A percentile compares a stretch with the other conserved stretches of the same genome.
Conservation (phyloP, 163 green algal species). For the Scenedesmus sp. region DNA sequence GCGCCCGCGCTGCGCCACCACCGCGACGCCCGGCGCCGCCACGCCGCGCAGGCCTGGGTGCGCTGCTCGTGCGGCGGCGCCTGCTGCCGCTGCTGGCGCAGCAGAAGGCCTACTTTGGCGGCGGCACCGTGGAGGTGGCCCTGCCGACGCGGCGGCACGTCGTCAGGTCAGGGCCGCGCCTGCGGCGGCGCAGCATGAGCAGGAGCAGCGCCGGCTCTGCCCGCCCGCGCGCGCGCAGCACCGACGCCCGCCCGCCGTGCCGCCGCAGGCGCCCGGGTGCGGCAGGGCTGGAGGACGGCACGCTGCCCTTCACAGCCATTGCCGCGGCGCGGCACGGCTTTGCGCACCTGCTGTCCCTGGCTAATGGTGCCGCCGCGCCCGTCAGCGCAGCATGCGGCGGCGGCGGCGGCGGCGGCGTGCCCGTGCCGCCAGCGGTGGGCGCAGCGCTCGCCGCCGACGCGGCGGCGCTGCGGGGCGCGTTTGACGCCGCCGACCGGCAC, state of each 20-base stretch:
- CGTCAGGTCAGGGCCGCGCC: slow-evolving; percentile 2
- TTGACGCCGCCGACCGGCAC: slow-evolving; percentile 51
- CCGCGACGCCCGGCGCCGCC: too few relatives aligned
- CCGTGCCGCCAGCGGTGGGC: background rate
- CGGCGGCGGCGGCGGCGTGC: background rate
- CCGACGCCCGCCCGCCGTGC: too few relatives aligned
- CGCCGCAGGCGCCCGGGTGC: slow-evolving; percentile 60
- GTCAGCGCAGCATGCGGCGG: background rate
- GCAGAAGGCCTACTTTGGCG: slow-evolving; percentile 83
- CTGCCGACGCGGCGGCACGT: slow-evolving; percentile 56
- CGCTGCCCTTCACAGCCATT: slow-evolving; percentile 78
- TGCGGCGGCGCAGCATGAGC: background rate
- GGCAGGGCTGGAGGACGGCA: slow-evolving; percentile 88
- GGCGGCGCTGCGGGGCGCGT: slow-evolving; percentile 58
- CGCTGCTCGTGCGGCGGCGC: slow-evolving; percentile 72
- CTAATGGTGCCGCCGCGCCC: too few relatives aligned
- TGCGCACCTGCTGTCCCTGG: slow-evolving; percentile 50
- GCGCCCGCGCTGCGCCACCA: too few relatives aligned
- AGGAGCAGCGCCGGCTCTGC: background rate
- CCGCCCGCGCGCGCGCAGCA: too few relatives aligned
- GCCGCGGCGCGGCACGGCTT: slow-evolving; percentile 77
- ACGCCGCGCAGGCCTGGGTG: slow-evolving; percentile 84
- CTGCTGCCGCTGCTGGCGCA: slow-evolving; percentile 62
- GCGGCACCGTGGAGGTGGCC: slow-evolving; percentile 79
- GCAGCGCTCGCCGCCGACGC: background rate